These are phyloP conservation scores for Xylaria sp. DNA, from an alignment of 2,329 filamentous ascomycete species.

Conservation along the genomic window DNA sequence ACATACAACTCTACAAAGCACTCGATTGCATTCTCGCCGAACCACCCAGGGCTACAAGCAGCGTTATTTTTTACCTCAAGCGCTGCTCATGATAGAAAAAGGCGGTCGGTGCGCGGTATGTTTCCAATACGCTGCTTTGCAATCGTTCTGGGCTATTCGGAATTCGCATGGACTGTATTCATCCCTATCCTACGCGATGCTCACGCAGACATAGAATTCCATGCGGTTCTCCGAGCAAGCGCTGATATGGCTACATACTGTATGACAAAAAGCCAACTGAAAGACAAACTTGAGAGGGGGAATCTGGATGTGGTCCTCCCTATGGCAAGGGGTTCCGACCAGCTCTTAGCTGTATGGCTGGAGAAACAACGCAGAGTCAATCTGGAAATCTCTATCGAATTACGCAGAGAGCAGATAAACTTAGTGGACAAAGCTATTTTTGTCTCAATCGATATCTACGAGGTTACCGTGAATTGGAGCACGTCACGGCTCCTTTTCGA, in stretches of 20 bases:
- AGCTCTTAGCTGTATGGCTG: constrained; percentile 10
- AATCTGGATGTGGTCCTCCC: not conserved
- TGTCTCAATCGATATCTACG: constrained; percentile 15
- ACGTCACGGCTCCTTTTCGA: not conserved
- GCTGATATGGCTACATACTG: not conserved
- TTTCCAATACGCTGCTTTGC: constrained; percentile 10
- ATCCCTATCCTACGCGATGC: constrained; percentile 10
- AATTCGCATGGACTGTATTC: constrained; percentile 9
- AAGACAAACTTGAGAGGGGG: not conserved
- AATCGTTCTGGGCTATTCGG: not conserved
- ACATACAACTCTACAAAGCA: not conserved
- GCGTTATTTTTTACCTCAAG: constrained; percentile 9
- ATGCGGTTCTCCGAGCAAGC: not conserved
- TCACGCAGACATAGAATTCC: constrained; percentile 10
- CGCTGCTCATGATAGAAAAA: not conserved
- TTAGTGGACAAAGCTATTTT: constrained; percentile 9
- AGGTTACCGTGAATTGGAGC: not conserved
- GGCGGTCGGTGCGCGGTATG: not conserved
- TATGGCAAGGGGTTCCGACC: not conserved
- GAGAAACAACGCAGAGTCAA: not conserved
- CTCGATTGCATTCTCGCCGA: not conserved
- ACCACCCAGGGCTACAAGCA: not conserved
- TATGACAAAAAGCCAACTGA: constrained; percentile 17
- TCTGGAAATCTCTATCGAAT: constrained; percentile 5
- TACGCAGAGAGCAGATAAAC: constrained; percentile 1